These are phyloP conservation scores for Globisporangium nagaii DNA, from an alignment of 352 stramenopile genomes.

Conservation along the genomic window DNA sequence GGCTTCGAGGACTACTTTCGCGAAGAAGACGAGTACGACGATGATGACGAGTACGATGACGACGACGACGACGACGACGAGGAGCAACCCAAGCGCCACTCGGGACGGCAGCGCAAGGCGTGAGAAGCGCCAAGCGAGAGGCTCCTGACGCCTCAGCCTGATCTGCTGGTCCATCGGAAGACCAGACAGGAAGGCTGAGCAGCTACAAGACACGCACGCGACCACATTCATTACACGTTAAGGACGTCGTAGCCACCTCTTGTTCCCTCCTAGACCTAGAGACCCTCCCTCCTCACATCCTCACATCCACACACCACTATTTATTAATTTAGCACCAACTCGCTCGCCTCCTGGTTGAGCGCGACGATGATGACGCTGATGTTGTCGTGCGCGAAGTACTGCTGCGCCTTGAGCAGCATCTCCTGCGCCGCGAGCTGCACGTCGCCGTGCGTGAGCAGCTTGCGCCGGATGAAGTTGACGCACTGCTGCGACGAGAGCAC, in stretches of 20 bases:
- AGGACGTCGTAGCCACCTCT: neutral
- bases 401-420: slow-evolving; percentile 82
- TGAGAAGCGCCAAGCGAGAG: slow-evolving; percentile 1
- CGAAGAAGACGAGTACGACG: slow-evolving; percentile 20
- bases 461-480: slow-evolving; percentile 89
- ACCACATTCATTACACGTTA: slow-evolving; percentile 7
- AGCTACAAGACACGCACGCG: neutral
- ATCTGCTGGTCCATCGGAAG: slow-evolving; percentile 15
- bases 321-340: slow-evolving; percentile 18
- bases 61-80: slow-evolving; percentile 3
- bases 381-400: slow-evolving; percentile 90
- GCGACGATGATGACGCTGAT: slow-evolving; percentile 87
- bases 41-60: slow-evolving; percentile 8
- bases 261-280: neutral
- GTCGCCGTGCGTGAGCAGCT: slow-evolving; percentile 83
- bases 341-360: slow-evolving; percentile 53
- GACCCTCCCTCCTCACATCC: too few species aligned
- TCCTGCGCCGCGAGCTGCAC: slow-evolving; percentile 86
- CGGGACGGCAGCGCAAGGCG: slow-evolving; percentile 19
- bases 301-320: slow-evolving; percentile 13
- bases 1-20: slow-evolving; percentile 10
- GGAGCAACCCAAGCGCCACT: slow-evolving; percentile 15
- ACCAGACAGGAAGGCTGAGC: neutral
- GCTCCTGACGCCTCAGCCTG: too few species aligned
- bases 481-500: slow-evolving; percentile 87